Evolutionary conservation across 2,329 filamentous ascomycete species (phyloP), one percentile per base, ranked within the genome.

Genomic region (Zymoseptoria crescenta): DNA sequence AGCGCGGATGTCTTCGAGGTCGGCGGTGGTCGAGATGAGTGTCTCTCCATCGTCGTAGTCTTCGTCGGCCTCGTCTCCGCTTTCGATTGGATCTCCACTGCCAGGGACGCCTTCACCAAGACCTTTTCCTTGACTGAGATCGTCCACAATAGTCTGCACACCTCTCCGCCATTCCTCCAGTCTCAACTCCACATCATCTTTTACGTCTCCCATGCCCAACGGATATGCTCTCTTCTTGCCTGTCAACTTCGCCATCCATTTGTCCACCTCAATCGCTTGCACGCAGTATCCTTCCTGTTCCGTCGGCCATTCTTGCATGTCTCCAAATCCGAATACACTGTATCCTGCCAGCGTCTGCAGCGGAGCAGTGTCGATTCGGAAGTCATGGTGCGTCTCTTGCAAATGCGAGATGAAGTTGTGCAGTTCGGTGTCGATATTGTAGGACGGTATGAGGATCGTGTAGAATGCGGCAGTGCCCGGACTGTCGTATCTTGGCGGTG

Each of bases 171-270:
- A 99, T 72, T 96, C 91, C 35, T 81, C 75, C 56, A 97, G 73
- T 27, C 88, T 80, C 54, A 82, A 74, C 16, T 29, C 24, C 10
- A 29, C 24, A 70, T 94, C 88, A 35, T 63, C 61, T 74, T 91
- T 95, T 59, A 88, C 83, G 74, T 97, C 91, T 2, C 88, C 91
- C 80, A 93, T 87, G 4, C 94, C 94, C 6, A 97, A 78, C 0
- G 93, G 93, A 68, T 88, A 97, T 0, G 91, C 92, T 70, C 92
- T 82, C 76, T 93, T 96, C 62, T 87, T 83, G 1, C 84, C 87
- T 0, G 92, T 96, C 68, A 99, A 76, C 71, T 91, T 95, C n/a
- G 93, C 91, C 88, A 99, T 89, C 93, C 94, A 97, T 72, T 86
- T 91, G 72, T 99, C 93, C 2, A 95, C 80, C 66, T 96, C 87